A percentile compares a stretch with the other conserved stretches of the same genome.
Conservation (phyloP, 257 asterid genomes). For the Solanum sitiens region DNA sequence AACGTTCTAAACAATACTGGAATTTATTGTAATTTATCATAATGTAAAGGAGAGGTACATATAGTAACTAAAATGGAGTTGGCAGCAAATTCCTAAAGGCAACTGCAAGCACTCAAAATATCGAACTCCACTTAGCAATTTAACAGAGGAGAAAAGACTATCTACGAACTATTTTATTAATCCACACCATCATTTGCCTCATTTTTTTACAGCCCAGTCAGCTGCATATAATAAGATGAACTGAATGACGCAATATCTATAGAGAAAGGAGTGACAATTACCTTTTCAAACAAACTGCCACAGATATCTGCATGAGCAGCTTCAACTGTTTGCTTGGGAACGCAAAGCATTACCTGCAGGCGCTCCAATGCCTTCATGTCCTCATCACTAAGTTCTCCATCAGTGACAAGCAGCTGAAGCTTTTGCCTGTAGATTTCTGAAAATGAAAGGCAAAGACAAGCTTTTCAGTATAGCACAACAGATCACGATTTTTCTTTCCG, state of each 20-base stretch:
- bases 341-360: constrained; percentile 84
- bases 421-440: constrained; percentile 82
- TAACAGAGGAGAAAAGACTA: background rate
- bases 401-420: constrained; percentile 64
- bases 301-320: constrained; percentile 87
- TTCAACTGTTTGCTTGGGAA: constrained; percentile 87
- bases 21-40: background rate
- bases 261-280: constrained; percentile 2
- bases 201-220: background rate
- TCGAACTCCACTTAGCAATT: background rate
- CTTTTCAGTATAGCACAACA: background rate
- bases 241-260: background rate
- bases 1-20: background rate
- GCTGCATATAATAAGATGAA: background rate
- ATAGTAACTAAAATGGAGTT: background rate
- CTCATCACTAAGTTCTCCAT: constrained; percentile 81
- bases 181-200: background rate
- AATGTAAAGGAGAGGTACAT: background rate
- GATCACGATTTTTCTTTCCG: background rate
- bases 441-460: background rate
- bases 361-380: constrained; percentile 71
- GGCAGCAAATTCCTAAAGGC: background rate
- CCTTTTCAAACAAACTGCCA: constrained; percentile 94
- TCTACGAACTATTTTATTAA: background rate
- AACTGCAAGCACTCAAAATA: background rate